Evolutionary conservation across 2,329 filamentous ascomycete species (phyloP), one percentile per base, ranked within the genome.

Genomic region (Xylariaceae sp.): DNA sequence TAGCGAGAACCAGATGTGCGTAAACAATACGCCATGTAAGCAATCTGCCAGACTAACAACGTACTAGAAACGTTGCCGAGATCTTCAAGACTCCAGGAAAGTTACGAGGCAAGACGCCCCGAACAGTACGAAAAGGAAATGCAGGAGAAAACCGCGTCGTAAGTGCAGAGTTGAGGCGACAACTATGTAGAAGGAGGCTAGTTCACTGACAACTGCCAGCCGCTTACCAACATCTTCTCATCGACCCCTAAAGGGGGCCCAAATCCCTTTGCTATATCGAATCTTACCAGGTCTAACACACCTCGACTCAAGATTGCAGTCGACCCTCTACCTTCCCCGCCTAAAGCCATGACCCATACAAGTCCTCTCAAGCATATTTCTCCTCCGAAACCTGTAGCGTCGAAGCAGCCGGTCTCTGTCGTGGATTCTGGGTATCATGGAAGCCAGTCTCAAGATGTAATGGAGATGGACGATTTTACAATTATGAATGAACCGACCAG

Each of bases 31-130:
- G 40, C 20, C 37, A 45, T 32, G 20, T 27, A 8, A 24, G 13
- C 13, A 18, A 35, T 29, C 48, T 61, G 59, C 73, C n/a, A n/a
- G n/a, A n/a, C n/a, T 75, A 58, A 75, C 52, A 35, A 29, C 9
- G 26, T 10, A 6, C 21, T 65, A 97, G 94, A 58, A 93, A 93
- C 70, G 87, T 97, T 55, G 84, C 91, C 59, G 93, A 97, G 66
- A 86, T 95, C n/a, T 97, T 97, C 78, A 99, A 97, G 70, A 94
- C 91, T 30, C 91, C 91, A 3, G 89, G 89, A 51, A 93, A 91
- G 70, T 74, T 94, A 69, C 86, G 89, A 60, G 89, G 87, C 50
- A 92, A 91, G 75, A 93, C 89, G 23, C 89, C 90, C 35, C 82
- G 87, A 57, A 91, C 89, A 15, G 77, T 77, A 27, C 82, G 85